These are phyloP conservation scores for Thraustochytrium striatum DNA, from an alignment of 352 stramenopile species.

Conservation along the genomic window DNA sequence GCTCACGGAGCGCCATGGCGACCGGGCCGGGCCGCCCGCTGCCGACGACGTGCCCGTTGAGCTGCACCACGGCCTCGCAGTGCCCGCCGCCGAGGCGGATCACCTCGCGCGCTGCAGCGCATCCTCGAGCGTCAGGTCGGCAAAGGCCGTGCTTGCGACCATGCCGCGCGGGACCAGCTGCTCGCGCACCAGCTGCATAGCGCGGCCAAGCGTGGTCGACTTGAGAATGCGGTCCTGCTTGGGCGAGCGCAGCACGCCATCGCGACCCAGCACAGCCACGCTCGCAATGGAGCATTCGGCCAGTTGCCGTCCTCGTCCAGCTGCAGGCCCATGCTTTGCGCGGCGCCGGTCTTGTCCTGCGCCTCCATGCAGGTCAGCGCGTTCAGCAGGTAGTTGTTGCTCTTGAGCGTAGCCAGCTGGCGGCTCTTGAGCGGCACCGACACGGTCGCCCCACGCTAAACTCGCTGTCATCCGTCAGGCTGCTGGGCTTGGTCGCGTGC, in stretches of 20 bases:
- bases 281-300: not conserved
- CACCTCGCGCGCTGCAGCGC: not conserved
- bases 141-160: not conserved
- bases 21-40: not conserved
- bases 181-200: not conserved
- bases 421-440: conserved; percentile 53
- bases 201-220: not conserved
- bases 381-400: conserved; percentile 58
- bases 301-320: not conserved
- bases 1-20: not conserved
- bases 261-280: not conserved
- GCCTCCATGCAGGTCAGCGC: conserved; percentile 45
- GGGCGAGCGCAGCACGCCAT: not conserved
- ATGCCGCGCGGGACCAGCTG: not conserved
- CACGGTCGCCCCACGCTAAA: conserved; percentile 20
- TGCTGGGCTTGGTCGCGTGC: too few relatives aligned
- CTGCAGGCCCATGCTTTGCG: not conserved
- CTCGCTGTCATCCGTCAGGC: too few relatives aligned
- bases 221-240: not conserved
- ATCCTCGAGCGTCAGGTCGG: not conserved
- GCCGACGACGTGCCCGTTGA: not conserved
- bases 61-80: not conserved
- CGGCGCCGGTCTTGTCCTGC: not conserved
- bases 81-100: not conserved
- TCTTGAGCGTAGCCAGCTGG: conserved; percentile 56